A percentile compares a stretch with the other conserved stretches of the same genome.
Conservation (phyloP, 2,329 filamentous ascomycete species). For the Aspergillus fischeri region DNA sequence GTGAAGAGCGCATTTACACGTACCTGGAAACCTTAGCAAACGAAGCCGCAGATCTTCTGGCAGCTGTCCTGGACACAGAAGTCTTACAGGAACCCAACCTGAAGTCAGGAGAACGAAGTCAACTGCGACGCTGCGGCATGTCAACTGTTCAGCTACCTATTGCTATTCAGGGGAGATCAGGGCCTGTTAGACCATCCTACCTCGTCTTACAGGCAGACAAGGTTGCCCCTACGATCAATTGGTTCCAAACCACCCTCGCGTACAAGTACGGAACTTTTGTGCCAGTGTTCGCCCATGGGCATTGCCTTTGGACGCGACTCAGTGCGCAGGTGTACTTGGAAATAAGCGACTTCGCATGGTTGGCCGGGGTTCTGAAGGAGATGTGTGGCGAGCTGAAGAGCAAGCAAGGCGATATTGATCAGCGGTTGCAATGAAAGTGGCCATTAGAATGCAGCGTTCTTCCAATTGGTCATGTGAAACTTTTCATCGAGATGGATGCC, state of each 20-base stretch:
- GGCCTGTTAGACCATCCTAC: neutral
- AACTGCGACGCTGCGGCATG: constrained; percentile 63
- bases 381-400: constrained; percentile 52
- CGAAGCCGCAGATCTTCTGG: constrained; percentile 58
- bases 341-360: constrained; percentile 70
- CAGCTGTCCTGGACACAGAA: constrained; percentile 63
- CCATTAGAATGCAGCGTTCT: too few species aligned
- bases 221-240: constrained; percentile 55
- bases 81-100: constrained; percentile 56
- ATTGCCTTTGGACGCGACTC: constrained; percentile 65
- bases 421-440: too few species aligned
- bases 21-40: constrained; percentile 63
- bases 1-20: constrained; percentile 63
- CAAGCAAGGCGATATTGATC: constrained; percentile 21
- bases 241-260: constrained; percentile 44
- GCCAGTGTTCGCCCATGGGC: constrained; percentile 57
- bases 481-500: too few species aligned
- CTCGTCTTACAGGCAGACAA: constrained; percentile 22
- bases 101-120: constrained; percentile 22
- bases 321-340: constrained; percentile 85
- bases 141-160: constrained; percentile 72
- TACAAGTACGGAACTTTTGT: constrained; percentile 68
- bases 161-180: constrained; percentile 17
- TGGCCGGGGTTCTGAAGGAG: constrained; percentile 55
- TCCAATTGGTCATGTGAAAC: too few species aligned